phyloP scores from a whole-genome alignment of 1,284 basidiomycete genomes.

The Leccinum griseonigrum region DNA sequence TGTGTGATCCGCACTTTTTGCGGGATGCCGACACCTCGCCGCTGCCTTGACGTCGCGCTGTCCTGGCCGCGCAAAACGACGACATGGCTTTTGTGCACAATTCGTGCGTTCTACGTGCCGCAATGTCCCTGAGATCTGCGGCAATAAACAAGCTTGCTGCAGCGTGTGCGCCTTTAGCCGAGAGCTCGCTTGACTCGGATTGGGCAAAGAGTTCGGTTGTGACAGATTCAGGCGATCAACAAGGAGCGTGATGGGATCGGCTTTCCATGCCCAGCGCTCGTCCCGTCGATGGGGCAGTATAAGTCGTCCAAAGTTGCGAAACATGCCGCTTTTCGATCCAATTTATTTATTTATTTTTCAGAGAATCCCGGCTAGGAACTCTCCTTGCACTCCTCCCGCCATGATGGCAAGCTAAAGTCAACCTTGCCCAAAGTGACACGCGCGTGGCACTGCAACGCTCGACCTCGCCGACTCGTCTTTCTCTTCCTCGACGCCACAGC shows the following conservation, averaged over 20 bases:
- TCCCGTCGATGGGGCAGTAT: background rate
- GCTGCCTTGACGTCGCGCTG: constrained; percentile 4
- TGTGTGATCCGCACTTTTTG: constrained; percentile 22
- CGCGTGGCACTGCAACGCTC: background rate
- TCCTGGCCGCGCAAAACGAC: background rate
- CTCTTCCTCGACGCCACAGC: background rate
- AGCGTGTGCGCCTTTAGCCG: constrained; percentile 4
- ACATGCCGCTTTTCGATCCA: constrained; percentile 24
- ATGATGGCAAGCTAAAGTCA: constrained; percentile 12
- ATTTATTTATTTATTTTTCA: constrained; percentile 29
- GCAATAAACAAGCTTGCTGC: background rate
- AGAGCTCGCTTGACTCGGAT: background rate
- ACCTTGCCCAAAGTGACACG: constrained; percentile 4
- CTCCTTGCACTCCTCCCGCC: constrained; percentile 31
- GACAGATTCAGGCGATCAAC: background rate
- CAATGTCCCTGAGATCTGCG: background rate
- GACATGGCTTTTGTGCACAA: background rate
- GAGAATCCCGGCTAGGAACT: constrained; percentile 31
- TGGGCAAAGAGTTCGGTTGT: background rate
- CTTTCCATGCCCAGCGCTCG: background rate
- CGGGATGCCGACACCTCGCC: constrained; percentile 22
- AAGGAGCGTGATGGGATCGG: background rate
- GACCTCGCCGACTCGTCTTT: constrained; percentile 1
- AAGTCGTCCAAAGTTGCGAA: constrained; percentile 10
- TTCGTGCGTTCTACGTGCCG: constrained; percentile 1